Evolutionary conservation across 2,329 filamentous ascomycete species (phyloP).

Genomic region (Amesomyces nigricolor): DNA sequence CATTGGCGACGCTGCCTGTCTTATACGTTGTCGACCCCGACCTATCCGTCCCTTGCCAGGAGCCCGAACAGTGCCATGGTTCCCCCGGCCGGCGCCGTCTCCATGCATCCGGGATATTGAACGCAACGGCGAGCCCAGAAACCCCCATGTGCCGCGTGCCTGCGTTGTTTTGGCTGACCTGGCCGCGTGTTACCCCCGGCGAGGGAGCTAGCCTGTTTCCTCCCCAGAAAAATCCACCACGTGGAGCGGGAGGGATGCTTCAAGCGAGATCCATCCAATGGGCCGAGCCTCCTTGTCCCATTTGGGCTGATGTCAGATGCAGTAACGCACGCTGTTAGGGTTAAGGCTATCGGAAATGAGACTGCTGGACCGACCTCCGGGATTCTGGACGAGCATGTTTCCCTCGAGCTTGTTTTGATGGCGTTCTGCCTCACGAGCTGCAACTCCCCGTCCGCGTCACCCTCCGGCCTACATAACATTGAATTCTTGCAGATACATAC

Average conservation of each 20-base stretch:
- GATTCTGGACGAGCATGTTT: neutral
- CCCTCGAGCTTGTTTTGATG: too few species aligned
- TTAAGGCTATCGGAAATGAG: too few species aligned
- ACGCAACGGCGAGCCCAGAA: neutral
- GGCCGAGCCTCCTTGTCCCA: neutral
- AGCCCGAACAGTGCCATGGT: neutral
- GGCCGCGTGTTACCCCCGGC: neutral
- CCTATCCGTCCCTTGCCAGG: neutral
- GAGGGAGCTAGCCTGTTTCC: constrained; percentile 8
- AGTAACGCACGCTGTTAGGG: too few species aligned
- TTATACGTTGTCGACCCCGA: too few species aligned
- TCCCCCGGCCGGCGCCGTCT: neutral
- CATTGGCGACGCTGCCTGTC: too few species aligned
- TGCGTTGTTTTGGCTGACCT: constrained; percentile 1
- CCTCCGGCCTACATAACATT: too few species aligned
- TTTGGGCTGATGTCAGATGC: too few species aligned
- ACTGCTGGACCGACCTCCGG: neutral
- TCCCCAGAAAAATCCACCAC: neutral
- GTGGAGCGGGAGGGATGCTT: neutral
- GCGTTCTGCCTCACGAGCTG: too few species aligned
- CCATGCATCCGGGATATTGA: neutral
- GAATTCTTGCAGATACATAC: too few species aligned
- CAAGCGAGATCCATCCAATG: neutral
- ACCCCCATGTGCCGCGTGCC: constrained; percentile 4
- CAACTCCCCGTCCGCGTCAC: too few species aligned